These are phyloP conservation scores for Starmerella cellae DNA, from an alignment of 805 yeast genomes.

Conservation along the genomic window DNA sequence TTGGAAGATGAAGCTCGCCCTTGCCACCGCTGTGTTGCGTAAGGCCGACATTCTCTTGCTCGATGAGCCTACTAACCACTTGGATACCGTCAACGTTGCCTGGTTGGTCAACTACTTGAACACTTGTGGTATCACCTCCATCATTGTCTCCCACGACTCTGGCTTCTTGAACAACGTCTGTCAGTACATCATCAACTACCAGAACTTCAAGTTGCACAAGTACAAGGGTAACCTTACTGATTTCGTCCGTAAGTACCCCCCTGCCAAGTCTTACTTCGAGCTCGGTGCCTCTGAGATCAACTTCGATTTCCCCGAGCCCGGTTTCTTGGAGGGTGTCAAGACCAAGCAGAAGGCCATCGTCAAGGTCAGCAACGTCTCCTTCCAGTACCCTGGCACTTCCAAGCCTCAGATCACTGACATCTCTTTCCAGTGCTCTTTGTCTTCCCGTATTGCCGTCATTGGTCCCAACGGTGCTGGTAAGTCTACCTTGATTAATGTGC, in stretches of 20 bases:
- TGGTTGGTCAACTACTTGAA: slow-evolving; percentile 99
- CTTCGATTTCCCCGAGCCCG: slow-evolving; percentile 98
- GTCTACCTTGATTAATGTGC: slow-evolving; percentile 94
- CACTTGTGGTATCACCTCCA: slow-evolving; percentile 97
- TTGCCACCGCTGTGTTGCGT: slow-evolving; percentile 97
- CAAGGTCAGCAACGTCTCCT: slow-evolving; percentile 90
- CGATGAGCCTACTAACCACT: slow-evolving; percentile 99
- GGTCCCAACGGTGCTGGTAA: slow-evolving; percentile 99
- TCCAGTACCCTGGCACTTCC: slow-evolving; percentile 98
- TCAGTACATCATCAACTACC: slow-evolving; percentile 98
- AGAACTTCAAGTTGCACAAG: slow-evolving; percentile 98
- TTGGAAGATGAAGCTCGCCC: slow-evolving; percentile 99
- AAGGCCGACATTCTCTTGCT: slow-evolving; percentile 93
- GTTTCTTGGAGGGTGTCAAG: slow-evolving; percentile 99
- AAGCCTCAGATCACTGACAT: slow-evolving; percentile 88
- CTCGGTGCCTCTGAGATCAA: slow-evolving; percentile 95
- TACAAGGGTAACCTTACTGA: slow-evolving; percentile 99
- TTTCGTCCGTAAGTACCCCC: slow-evolving; percentile 96
- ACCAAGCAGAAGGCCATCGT: slow-evolving; percentile 99
- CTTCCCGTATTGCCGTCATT: slow-evolving; percentile 99
- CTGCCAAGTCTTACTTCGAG: slow-evolving; percentile 97
- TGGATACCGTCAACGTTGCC: slow-evolving; percentile 98
- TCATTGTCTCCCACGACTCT: slow-evolving; percentile 98
- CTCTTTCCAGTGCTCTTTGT: slow-evolving; percentile 96
- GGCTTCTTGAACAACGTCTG: slow-evolving; percentile 97